Evolutionary conservation across 2,329 filamentous ascomycete genomes (phyloP).

Genomic region (Colletotrichum lupini): DNA sequence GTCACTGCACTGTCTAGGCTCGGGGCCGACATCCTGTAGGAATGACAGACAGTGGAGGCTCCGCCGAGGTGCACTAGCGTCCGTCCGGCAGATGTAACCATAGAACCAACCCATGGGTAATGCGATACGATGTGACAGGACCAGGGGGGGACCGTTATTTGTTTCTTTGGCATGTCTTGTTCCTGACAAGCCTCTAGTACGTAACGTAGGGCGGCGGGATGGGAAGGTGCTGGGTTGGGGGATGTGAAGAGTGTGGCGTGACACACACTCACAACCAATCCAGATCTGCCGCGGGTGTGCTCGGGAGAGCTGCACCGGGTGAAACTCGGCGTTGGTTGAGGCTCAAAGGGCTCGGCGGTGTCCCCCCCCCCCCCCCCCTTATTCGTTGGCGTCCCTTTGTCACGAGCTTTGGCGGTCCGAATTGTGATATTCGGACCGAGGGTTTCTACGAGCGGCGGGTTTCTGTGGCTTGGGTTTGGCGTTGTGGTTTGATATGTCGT

Average conservation of each 20-base stretch:
- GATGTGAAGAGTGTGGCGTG: background rate
- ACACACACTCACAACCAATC: background rate
- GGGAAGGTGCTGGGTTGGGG: background rate
- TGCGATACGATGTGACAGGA: background rate
- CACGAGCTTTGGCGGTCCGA: background rate
- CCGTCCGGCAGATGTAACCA: background rate
- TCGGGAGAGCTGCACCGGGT: background rate
- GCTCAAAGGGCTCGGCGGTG: background rate
- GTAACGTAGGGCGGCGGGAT: background rate
- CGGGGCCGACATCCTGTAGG: background rate
- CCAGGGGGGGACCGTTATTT: background rate
- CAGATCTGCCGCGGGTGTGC: background rate
- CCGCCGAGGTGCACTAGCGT: constrained; percentile 4
- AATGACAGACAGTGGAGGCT: background rate
- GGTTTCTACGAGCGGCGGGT: background rate
- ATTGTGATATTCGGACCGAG: background rate
- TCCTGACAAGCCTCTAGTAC: background rate
- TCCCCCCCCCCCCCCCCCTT: no score
- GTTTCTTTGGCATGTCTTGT: background rate
- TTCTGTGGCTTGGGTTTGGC: background rate
- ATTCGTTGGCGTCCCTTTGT: background rate
- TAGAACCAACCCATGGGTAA: background rate
- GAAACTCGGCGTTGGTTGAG: background rate
- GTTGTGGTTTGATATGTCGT: background rate
- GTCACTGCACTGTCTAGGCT: background rate